These are phyloP conservation scores for Physcomitrellopsis africana DNA, from an alignment of 225 moss, liverwort and hornwort species.

Conservation along the genomic window DNA sequence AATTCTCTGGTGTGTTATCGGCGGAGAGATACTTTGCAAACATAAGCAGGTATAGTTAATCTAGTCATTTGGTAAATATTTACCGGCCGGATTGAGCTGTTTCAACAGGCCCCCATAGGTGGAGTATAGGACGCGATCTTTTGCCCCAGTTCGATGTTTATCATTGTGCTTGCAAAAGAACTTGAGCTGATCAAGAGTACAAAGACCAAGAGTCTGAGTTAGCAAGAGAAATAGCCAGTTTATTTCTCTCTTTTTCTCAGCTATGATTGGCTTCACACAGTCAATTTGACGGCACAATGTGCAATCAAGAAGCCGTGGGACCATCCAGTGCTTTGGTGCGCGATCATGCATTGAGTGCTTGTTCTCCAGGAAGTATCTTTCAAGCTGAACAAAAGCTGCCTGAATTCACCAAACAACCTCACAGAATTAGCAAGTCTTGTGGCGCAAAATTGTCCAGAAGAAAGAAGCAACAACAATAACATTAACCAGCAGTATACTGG, in stretches of 20 bases:
- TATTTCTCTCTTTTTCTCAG: conserved; percentile 90
- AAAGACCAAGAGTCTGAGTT: conserved; percentile 90
- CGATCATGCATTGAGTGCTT: conserved; percentile 97
- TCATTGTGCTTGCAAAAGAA: conserved; percentile 99
- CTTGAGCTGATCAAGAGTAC: conserved; percentile 98
- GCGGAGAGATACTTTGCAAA: conserved; percentile 26
- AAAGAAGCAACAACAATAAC: background rate
- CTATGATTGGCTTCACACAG: conserved; percentile 95
- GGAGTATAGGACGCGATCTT: conserved; percentile 98
- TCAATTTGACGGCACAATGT: conserved; percentile 92
- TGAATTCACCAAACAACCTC: conserved; percentile 37
- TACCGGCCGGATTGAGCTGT: conserved; percentile 96
- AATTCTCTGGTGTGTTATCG: conserved; percentile 17
- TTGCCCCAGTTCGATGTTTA: conserved; percentile 97
- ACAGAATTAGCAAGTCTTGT: conserved; percentile 26
- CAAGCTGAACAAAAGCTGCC: conserved; percentile 79
- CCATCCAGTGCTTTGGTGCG: conserved; percentile 98
- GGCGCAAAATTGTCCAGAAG: conserved; percentile 10
- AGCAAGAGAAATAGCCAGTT: conserved; percentile 98
- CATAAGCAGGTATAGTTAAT: conserved; percentile 30
- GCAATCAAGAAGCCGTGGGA: conserved; percentile 93
- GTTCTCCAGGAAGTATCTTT: conserved; percentile 97
- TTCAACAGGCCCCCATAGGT: conserved; percentile 98
- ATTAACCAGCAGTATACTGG: background rate
- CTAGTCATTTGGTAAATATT: conserved; percentile 78